Evolutionary conservation across 2,329 filamentous ascomycete genomes (phyloP).

Genomic region (Drechslerella coelobrocha): DNA sequence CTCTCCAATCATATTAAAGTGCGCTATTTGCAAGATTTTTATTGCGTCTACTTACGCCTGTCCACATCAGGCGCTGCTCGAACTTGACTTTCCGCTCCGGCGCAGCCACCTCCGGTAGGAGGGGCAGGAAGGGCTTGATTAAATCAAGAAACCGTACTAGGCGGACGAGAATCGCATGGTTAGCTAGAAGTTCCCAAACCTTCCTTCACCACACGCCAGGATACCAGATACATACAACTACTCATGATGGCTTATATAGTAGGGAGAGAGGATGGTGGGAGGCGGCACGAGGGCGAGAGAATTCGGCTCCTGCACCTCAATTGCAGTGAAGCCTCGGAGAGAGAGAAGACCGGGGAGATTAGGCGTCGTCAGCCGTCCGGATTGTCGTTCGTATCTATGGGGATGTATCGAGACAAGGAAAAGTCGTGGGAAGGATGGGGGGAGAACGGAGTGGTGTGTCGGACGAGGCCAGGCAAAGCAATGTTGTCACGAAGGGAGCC

Average conservation of each 20-base stretch:
- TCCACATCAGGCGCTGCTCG: slow-evolving; percentile 98
- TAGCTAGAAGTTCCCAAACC: slow-evolving; percentile 19
- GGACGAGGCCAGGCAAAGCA: slow-evolving; percentile 39
- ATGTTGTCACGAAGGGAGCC: slow-evolving; percentile 41
- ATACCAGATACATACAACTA: slow-evolving; percentile 55
- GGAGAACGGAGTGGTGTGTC: slow-evolving; percentile 7
- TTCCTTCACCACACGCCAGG: slow-evolving; percentile 51
- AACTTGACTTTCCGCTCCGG: slow-evolving; percentile 98
- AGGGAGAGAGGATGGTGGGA: slow-evolving; percentile 55
- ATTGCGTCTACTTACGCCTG: slow-evolving; percentile 65
- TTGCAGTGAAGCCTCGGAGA: slow-evolving; percentile 40
- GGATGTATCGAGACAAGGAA: slow-evolving; percentile 3
- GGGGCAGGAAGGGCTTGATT: slow-evolving; percentile 99
- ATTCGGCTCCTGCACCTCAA: slow-evolving; percentile 53
- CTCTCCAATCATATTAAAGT: slow-evolving; percentile 11
- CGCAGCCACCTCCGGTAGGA: slow-evolving; percentile 98
- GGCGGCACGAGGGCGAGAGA: slow-evolving; percentile 52
- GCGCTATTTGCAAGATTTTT: too few species aligned
- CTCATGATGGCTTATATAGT: slow-evolving; percentile 51
- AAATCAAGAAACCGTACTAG: slow-evolving; percentile 98
- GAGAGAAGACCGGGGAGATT: slow-evolving; percentile 17
- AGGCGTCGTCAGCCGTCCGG: slow-evolving; percentile 30
- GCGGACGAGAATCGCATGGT: slow-evolving; percentile 38
- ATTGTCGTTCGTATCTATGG: slow-evolving; percentile 1
- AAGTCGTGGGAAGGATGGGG: slow-evolving; percentile 13